Base-by-base conservation (phyloP, 495 filamentous ascomycete species). In the Hypomontagnella submonticulosa region DNA sequence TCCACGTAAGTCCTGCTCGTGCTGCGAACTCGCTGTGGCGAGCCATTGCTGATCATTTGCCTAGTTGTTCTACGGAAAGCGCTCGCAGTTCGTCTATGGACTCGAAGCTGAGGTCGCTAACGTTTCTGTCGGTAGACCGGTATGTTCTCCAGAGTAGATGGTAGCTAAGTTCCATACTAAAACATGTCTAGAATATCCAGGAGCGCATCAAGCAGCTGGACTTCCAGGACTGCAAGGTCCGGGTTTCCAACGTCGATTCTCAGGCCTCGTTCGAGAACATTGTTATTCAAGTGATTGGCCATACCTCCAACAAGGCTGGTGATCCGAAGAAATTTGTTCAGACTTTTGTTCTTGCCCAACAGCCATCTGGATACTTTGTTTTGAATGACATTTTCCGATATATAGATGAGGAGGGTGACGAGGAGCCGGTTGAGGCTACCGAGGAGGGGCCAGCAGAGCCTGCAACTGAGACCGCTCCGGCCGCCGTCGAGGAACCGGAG, bases 351-450 rank as follows among this genome's bases (percentile, higher is more conserved):
- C 88, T 99, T 53, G 96, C 95, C 8, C 87, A 94, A 75, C 95
- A 99, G 80, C 92, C 92, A 23, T 97, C 94, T 42, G 95, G 95
- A 49, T 99, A 98, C 80, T 99, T 96, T 68, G 95, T 99, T 3
- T 85, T 98, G 60, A 99, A 99, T 73, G 95, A 99, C 63, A 97
- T 99, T 75, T 92, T 99, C 80, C 84, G 95, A 42, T 98, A 93
- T 78, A 85, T 99, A 59, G 85, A 88, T 36, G 94, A 96, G 57
- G 91, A 95, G 60, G 82, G 83, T 55, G 87, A 89, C 53, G 83
- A 88, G 55, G 82, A 82, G 46, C 67, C 77, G 6, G 76, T 78
- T 42, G 83, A 81, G 48, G 57, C 74, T 27, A 59, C 55, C n/a
- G 55, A 60, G 43, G 56, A 56, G 0, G 66, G 64, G 65, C 59